Conservation (phyloP, 352 stramenopile species). For the Hyaloperonospora arabidopsidis region DNA sequence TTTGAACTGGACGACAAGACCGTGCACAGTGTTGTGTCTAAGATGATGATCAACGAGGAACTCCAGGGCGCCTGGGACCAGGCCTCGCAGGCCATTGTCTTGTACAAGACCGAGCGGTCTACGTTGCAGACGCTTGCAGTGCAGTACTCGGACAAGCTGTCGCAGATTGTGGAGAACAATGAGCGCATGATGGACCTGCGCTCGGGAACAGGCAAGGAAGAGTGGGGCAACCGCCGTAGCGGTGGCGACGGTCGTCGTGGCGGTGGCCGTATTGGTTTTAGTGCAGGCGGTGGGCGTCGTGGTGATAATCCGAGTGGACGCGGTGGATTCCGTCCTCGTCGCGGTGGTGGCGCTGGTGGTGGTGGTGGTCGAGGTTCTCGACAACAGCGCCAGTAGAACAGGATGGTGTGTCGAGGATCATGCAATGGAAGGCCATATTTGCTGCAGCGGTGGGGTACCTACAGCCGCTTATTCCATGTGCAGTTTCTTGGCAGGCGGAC, state of each 20-base stretch:
- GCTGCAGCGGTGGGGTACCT: slow-evolving; percentile 15
- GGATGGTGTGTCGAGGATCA: slow-evolving; percentile 18
- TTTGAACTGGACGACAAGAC: slow-evolving; percentile 95
- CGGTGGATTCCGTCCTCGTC: slow-evolving; percentile 38
- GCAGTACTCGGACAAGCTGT: slow-evolving; percentile 93
- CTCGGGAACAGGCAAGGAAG: slow-evolving; percentile 56
- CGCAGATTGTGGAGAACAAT: slow-evolving; percentile 85
- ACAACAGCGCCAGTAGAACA: slow-evolving; percentile 38
- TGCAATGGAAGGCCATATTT: slow-evolving; percentile 12
- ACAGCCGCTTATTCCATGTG: slow-evolving; percentile 7
- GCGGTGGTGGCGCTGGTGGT: slow-evolving; percentile 29
- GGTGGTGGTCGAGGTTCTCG: slow-evolving; percentile 31
- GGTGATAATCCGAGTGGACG: slow-evolving; percentile 45
- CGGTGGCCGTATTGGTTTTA: slow-evolving; percentile 32
- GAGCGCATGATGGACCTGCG: slow-evolving; percentile 85
- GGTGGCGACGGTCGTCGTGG: slow-evolving; percentile 33
- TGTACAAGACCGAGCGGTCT: slow-evolving; percentile 92
- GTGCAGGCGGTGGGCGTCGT: slow-evolving; percentile 28
- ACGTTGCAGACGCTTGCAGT: slow-evolving; percentile 92
- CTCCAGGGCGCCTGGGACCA: slow-evolving; percentile 96
- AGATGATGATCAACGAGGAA: slow-evolving; percentile 99
- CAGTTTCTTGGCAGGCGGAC: slow-evolving; percentile 18
- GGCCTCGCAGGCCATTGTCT: slow-evolving; percentile 93
- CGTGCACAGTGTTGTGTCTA: slow-evolving; percentile 96
- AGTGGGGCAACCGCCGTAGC: slow-evolving; percentile 52